phyloP scores from a whole-genome alignment of 1,284 basidiomycete species.

The Gomphus bonarii region DNA sequence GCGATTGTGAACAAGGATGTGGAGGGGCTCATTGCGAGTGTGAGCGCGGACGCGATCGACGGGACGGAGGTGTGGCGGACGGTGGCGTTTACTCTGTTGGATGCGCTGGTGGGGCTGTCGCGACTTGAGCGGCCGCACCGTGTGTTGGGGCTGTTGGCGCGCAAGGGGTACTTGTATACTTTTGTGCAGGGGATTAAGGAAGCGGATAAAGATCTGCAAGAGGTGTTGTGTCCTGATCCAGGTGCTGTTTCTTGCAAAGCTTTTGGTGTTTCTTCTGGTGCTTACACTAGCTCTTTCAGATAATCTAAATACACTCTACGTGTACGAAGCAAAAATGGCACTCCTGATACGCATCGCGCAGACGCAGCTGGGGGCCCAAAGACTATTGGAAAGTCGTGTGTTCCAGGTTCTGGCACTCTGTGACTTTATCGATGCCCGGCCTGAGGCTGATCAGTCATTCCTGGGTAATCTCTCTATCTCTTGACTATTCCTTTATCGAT shows the following conservation, averaged over 20 bases:
- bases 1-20: conserved; percentile 50
- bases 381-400: conserved; percentile 72
- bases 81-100: conserved; percentile 80
- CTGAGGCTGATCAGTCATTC: conserved; percentile 73
- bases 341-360: conserved; percentile 80
- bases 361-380: conserved; percentile 75
- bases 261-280: too few relatives aligned
- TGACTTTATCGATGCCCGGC: conserved; percentile 77
- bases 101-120: conserved; percentile 63
- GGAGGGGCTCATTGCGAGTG: conserved; percentile 68
- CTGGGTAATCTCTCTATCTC: conserved; percentile 46
- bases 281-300: conserved; percentile 35
- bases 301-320: conserved; percentile 85
- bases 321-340: conserved; percentile 92
- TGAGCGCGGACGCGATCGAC: conserved; percentile 88
- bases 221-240: conserved; percentile 81
- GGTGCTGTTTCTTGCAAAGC: conserved; percentile 34
- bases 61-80: conserved; percentile 96
- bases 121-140: conserved; percentile 51
- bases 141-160: conserved; percentile 51
- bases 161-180: conserved; percentile 74
- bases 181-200: conserved; percentile 83
- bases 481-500: conserved; percentile 6
- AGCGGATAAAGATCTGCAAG: conserved; percentile 68
- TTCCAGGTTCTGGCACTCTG: conserved; percentile 77